phyloP scores from a whole-genome alignment of 495 filamentous ascomycete species.

The Lindgomyces ingoldianus region DNA sequence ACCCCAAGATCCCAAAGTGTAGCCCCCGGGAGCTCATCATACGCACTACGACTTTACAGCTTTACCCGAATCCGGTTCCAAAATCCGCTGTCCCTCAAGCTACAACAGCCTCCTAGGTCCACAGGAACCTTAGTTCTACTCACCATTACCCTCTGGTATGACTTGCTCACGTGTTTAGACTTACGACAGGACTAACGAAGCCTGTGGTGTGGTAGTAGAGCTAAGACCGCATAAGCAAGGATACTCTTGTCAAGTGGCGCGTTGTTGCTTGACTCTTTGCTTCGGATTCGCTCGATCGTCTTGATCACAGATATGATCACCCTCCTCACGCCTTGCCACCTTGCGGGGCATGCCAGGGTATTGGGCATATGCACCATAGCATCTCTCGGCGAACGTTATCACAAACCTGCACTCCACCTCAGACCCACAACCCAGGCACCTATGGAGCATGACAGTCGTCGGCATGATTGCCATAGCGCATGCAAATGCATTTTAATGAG shows the following conservation, averaged over 20 bases:
- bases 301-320: neutral
- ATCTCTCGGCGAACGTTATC: constrained; percentile 4
- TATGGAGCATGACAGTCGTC: neutral
- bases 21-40: no score
- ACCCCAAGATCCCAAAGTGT: no score
- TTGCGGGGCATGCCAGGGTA: neutral
- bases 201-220: neutral
- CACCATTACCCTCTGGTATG: no score
- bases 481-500: no score
- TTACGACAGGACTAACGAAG: neutral
- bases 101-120: neutral
- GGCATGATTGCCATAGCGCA: no score
- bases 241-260: neutral
- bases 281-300: no score
- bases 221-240: neutral
- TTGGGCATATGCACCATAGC: neutral
- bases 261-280: neutral
- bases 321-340: neutral
- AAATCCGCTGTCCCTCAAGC: no score
- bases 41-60: no score
- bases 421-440: neutral
- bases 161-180: no score
- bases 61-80: no score
- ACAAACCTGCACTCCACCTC: neutral
- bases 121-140: no score